Conservation (phyloP, 2,329 filamentous ascomycete species). For the Ophiostoma sp. region DNA sequence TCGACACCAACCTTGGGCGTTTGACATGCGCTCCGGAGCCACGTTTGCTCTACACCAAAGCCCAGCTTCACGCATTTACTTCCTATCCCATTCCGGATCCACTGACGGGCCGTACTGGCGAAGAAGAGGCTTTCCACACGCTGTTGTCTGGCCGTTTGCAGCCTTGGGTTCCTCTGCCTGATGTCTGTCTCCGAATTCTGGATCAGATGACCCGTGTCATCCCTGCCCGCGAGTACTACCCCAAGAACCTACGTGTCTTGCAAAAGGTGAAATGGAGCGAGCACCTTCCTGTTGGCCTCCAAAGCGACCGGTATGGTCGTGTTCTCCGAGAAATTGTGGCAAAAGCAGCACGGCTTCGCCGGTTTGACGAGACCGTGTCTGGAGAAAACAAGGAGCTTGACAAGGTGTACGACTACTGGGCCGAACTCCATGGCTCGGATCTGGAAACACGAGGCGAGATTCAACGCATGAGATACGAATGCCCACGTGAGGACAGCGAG, state of each 20-base stretch:
- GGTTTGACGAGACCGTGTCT: conserved; percentile 27
- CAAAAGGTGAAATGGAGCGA: conserved; percentile 41
- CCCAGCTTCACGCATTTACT: conserved; percentile 60
- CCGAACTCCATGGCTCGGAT: background rate
- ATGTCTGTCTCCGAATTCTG: conserved; percentile 20
- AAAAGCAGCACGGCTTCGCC: conserved; percentile 36
- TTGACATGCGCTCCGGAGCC: conserved; percentile 60
- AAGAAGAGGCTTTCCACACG: conserved; percentile 57
- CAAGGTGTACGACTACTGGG: background rate
- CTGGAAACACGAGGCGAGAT: conserved; percentile 23
- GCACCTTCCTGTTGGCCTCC: conserved; percentile 37
- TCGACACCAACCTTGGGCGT: conserved; percentile 56
- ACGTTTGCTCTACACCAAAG: conserved; percentile 55
- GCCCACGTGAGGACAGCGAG: background rate
- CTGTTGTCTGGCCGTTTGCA: conserved; percentile 53
- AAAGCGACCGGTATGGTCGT: conserved; percentile 42
- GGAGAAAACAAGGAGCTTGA: background rate
- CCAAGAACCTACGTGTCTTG: conserved; percentile 38
- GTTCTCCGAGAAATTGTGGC: conserved; percentile 36
- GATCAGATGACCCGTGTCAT: conserved; percentile 35
- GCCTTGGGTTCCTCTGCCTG: conserved; percentile 46
- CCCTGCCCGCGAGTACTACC: conserved; percentile 42
- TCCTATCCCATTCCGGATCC: conserved; percentile 58
- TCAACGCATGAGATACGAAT: conserved; percentile 25
- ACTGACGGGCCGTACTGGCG: conserved; percentile 60